phyloP scores from a whole-genome alignment of 768 basidiomycete genomes.

The Lactarius vividus region DNA sequence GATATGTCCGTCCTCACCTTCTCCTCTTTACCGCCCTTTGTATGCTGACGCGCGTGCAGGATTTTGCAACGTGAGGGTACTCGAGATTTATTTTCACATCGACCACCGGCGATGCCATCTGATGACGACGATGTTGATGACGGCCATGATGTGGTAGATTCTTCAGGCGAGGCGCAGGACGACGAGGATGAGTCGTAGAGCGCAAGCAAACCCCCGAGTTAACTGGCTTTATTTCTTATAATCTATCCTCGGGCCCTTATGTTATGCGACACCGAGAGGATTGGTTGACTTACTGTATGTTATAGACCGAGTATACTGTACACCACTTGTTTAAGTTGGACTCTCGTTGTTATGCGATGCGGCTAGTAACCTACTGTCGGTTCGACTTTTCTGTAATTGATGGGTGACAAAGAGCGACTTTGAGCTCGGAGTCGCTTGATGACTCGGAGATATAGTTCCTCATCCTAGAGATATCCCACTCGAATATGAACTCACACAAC shows the following conservation, averaged over 20 bases:
- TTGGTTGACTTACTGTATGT: neutral
- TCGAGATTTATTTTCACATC: constrained; percentile 51
- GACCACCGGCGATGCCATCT: constrained; percentile 39
- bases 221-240: neutral
- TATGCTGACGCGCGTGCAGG: constrained; percentile 37
- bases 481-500: too few relatives aligned
- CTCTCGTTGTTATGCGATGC: neutral
- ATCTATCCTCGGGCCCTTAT: constrained; percentile 31
- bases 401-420: too few relatives aligned
- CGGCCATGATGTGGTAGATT: constrained; percentile 21
- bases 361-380: neutral
- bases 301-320: neutral
- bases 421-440: too few relatives aligned
- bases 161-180: neutral
- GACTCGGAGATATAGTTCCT: too few relatives aligned
- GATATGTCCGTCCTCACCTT: constrained; percentile 55
- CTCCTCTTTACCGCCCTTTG: constrained; percentile 5
- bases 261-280: neutral
- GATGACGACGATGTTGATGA: constrained; percentile 36
- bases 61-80: constrained; percentile 58
- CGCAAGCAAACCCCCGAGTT: neutral
- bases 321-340: neutral
- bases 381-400: too few relatives aligned
- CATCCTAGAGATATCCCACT: too few relatives aligned
- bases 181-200: neutral